Evolutionary conservation across 1,139 yeast genomes (phyloP).

Genomic region (Sugiyamaella xylanicola): DNA sequence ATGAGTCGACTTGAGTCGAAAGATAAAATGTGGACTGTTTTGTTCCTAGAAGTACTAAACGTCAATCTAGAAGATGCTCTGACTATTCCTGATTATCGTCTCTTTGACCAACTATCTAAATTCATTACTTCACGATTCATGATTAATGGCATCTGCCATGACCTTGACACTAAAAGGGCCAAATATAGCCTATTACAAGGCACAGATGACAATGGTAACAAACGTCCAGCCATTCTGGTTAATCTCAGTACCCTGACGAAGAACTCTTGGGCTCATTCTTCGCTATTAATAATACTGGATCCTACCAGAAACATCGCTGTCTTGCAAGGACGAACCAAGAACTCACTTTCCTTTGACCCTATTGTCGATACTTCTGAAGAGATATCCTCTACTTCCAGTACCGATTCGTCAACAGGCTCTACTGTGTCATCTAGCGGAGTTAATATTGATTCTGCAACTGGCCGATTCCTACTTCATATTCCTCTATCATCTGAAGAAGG

Average conservation of each 20-base stretch:
- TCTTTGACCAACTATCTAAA: conserved; percentile 34
- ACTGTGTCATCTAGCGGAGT: conserved; percentile 16
- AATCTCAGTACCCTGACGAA: conserved; percentile 29
- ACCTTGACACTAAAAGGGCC: conserved; percentile 32
- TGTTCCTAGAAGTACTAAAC: conserved; percentile 35
- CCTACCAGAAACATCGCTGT: conserved; percentile 24
- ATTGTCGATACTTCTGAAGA: not conserved
- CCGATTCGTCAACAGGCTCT: not conserved
- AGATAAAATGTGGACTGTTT: conserved; percentile 36
- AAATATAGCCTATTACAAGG: conserved; percentile 32
- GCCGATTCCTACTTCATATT: conserved; percentile 31
- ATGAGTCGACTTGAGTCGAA: conserved; percentile 37
- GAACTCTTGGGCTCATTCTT: conserved; percentile 35
- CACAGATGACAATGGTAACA: conserved; percentile 18
- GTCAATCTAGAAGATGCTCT: conserved; percentile 28
- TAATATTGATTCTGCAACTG: conserved; percentile 31
- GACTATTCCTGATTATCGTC: conserved; percentile 31
- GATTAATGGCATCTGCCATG: conserved; percentile 34
- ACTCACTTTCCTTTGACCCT: conserved; percentile 15
- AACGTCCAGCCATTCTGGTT: conserved; percentile 32
- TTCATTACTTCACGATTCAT: conserved; percentile 36
- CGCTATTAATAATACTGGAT: conserved; percentile 26
- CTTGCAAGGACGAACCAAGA: conserved; percentile 34
- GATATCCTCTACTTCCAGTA: not conserved
- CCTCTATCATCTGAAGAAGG: conserved; percentile 18